Percentiles rank a stretch among this genome's conserved stretches.
These are phyloP conservation scores for Leptographium wingfieldii DNA, from an alignment of 2,329 filamentous ascomycete species.

Conservation along the genomic window DNA sequence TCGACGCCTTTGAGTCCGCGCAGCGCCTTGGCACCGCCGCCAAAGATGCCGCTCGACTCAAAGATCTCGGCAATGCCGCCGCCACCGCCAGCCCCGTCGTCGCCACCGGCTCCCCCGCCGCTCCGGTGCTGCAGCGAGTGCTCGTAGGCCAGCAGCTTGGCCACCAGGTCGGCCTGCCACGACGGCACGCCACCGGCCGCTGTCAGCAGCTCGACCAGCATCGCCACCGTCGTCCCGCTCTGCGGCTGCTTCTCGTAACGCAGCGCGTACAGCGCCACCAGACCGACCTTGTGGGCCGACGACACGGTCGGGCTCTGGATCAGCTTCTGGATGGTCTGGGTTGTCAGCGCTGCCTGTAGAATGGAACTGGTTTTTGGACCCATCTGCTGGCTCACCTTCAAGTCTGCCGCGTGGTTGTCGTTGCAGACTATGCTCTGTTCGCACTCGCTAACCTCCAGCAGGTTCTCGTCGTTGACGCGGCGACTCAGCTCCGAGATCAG, in stretches of 20 bases:
- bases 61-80: conserved; percentile 87
- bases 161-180: conserved; percentile 64
- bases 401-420: conserved; percentile 80
- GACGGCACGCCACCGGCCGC: conserved; percentile 72
- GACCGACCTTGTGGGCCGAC: conserved; percentile 69
- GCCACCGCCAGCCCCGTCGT: conserved; percentile 58
- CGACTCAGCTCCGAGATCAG: conserved; percentile 87
- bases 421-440: conserved; percentile 96
- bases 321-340: conserved; percentile 67
- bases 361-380: not conserved
- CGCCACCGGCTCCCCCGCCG: conserved; percentile 49
- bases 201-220: conserved; percentile 74
- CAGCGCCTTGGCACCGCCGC: conserved; percentile 62
- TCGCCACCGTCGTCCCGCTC: conserved; percentile 67
- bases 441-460: conserved; percentile 93
- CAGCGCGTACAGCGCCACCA: conserved; percentile 89
- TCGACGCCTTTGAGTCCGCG: conserved; percentile 95
- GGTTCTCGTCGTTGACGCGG: conserved; percentile 68
- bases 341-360: not conserved
- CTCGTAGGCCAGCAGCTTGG: conserved; percentile 74
- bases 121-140: conserved; percentile 75
- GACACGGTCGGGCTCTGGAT: conserved; percentile 71
- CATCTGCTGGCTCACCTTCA: conserved; percentile 52
- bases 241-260: conserved; percentile 82
- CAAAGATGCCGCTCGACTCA: conserved; percentile 82